phyloP scores from a whole-genome alignment of 805 yeast species.

The Candida rishiriensis region DNA sequence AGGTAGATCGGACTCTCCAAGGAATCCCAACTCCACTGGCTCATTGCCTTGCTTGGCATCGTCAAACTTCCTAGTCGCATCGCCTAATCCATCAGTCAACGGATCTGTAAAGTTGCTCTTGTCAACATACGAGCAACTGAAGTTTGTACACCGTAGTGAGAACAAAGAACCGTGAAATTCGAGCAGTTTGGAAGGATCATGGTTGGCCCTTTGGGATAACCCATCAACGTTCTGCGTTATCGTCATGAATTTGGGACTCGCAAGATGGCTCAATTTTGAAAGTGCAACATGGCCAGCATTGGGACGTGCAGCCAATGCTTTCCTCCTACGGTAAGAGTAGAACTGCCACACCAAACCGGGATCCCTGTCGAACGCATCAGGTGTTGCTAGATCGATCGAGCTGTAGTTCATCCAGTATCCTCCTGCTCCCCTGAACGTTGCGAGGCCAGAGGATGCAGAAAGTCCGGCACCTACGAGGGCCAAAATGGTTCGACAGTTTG shows the following conservation, averaged over 20 bases:
- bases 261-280: conserved; percentile 50
- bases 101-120: conserved; percentile 52
- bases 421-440: conserved; percentile 66
- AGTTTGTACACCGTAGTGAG: conserved; percentile 68
- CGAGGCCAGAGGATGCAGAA: conserved; percentile 71
- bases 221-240: conserved; percentile 87
- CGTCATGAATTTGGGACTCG: conserved; percentile 44
- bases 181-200: conserved; percentile 44
- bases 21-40: conserved; percentile 22
- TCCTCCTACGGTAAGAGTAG: conserved; percentile 62
- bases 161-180: conserved; percentile 82
- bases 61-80: conserved; percentile 7
- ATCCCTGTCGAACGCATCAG: conserved; percentile 79
- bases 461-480: conserved; percentile 83
- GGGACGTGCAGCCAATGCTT: conserved; percentile 65
- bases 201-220: conserved; percentile 61
- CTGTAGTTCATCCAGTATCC: conserved; percentile 77
- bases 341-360: conserved; percentile 92
- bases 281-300: conserved; percentile 71
- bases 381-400: conserved; percentile 83
- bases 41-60: conserved; percentile 19
- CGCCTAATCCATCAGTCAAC: conserved; percentile 36
- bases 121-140: conserved; percentile 61
- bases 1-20: conserved; percentile 56
- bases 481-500: conserved; percentile 43